Base-by-base conservation (phyloP, 495 filamentous ascomycete genomes). In the Extremus antarcticus region DNA sequence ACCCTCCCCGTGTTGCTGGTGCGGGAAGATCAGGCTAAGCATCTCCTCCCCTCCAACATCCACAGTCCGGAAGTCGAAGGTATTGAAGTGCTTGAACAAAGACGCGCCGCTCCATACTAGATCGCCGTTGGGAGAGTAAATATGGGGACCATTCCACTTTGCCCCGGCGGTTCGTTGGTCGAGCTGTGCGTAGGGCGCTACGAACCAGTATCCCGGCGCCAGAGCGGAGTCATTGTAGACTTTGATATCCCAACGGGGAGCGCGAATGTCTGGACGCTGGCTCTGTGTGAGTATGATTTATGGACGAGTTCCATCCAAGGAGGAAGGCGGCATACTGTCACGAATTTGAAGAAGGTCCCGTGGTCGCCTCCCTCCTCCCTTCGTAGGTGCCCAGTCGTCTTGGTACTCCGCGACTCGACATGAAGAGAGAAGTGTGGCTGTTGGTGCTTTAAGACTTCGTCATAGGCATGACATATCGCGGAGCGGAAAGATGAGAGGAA, bases 181-280 rank as follows among this genome's bases (percentile, higher is more conserved):
- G 41, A 21, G 15, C 41, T n/a, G 4, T 7, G 15, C 41, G n/a
- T 45, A 45, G n/a, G 20, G 15, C 4, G 41, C 15, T 17, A 45
- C 41, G 41, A 45, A 17, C 46, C 46, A 48, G 23, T 48, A 48
- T 25, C 46, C 46, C 17, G 46, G 46, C 21, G 46, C 46, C 9
- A 48, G 21, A 25, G 46, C 46, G 8, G 23, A 4, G 13, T 48
- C 46, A 25, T 48, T 21, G 17, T 48, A 48, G 8, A 25, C 23
- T 4, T 13, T 23, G 20, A 48, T 25, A 25, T 48, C 17, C 46
- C 46, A 48, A 3, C 24, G 10, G 8, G 46, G 46, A 13, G 46
- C 46, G 4, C 13, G 8, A 25, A 48, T 23, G 46, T 48, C 46
- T n/a, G 46, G 46, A 24, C 46, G 15, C 41, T 45, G 41, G 29